Conservation (phyloP, 164 flowering plant species). For the Chimonanthus praecox region DNA sequence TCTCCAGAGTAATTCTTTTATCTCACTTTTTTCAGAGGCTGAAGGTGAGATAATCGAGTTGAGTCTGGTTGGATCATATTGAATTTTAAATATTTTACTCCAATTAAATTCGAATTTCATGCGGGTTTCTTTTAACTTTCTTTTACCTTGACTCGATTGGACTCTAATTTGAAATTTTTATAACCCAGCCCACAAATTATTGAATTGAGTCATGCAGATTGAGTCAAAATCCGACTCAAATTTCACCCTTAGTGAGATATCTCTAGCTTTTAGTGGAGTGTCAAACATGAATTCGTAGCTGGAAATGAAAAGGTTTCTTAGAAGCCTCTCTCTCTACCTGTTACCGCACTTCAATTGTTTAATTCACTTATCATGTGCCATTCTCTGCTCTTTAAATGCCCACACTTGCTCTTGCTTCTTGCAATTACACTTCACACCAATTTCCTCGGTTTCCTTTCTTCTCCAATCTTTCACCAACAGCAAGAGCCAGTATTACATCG, state of each 20-base stretch:
- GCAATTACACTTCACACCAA: neutral
- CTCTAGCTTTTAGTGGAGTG: conserved; percentile 8
- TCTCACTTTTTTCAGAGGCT: neutral
- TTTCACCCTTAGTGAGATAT: neutral
- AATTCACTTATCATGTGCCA: neutral
- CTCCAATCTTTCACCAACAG: neutral
- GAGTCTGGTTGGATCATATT: no score
- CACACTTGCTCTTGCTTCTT: conserved; percentile 15
- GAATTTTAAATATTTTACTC: no score
- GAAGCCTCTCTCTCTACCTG: conserved; percentile 4
- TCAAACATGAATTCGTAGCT: conserved; percentile 28
- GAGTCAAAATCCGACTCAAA: no score
- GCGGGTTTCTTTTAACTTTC: no score
- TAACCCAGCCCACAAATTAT: no score
- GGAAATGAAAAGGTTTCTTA: conserved; percentile 21
- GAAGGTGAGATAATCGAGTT: neutral
- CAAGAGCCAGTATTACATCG: no score
- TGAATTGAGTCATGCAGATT: no score
- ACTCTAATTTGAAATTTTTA: no score
- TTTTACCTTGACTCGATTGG: no score
- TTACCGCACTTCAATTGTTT: conserved; percentile 17
- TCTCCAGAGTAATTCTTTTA: neutral
- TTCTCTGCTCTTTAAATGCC: conserved; percentile 15
- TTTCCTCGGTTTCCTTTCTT: neutral
- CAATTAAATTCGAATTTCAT: no score